Evolutionary conservation across 345 rosid species (phyloP).

Genomic region (Eutrema heterophyllum): DNA sequence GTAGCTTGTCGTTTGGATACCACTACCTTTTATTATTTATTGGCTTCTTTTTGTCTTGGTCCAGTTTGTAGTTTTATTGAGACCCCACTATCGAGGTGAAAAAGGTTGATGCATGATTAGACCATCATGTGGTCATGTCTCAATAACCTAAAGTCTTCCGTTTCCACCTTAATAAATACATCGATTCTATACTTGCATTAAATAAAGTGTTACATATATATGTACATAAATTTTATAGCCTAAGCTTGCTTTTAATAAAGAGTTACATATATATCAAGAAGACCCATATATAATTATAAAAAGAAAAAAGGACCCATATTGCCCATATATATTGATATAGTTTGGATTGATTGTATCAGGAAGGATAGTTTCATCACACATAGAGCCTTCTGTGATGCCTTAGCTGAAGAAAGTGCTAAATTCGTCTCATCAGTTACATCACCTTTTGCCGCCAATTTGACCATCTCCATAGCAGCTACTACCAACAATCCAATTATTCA

Average conservation of each 20-base stretch:
- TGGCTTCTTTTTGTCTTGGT: conserved; percentile 5
- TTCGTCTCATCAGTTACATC: conserved; percentile 41
- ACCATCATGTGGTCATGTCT: conserved; percentile 3
- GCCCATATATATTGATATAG: not conserved
- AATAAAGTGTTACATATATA: not conserved
- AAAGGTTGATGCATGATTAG: not conserved
- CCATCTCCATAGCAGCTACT: conserved; percentile 11
- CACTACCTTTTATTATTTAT: not conserved
- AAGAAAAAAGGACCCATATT: not conserved
- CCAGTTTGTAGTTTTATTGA: not conserved
- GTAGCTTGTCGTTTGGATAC: not conserved
- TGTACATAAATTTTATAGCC: not conserved
- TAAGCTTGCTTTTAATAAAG: not conserved
- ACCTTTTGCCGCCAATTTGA: conserved; percentile 24
- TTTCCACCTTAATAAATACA: not conserved
- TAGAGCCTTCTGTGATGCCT: conserved; percentile 86
- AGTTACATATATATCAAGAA: not conserved
- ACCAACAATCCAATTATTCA: conserved; percentile 29
- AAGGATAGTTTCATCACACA: conserved; percentile 86
- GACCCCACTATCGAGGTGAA: not conserved
- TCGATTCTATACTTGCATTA: not conserved
- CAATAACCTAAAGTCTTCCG: not conserved
- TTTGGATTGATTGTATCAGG: conserved; percentile 41
- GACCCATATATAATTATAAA: not conserved
- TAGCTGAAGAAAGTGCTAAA: conserved; percentile 61